Conservation (phyloP, 805 yeast species). For the Candida pseudoglaebosa region DNA sequence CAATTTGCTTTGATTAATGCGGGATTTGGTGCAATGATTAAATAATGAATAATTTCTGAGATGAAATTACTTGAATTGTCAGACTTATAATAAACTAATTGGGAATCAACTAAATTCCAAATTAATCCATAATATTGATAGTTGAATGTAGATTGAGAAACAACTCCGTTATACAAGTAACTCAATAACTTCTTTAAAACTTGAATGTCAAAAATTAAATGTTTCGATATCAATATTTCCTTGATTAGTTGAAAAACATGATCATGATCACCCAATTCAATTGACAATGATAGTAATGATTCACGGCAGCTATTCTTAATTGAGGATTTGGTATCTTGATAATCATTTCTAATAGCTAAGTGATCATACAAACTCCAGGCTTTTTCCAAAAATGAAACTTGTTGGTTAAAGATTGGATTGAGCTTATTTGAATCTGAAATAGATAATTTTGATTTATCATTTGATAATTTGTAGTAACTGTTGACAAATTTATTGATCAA, state of each 20-base stretch:
- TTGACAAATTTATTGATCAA: conserved; percentile 24
- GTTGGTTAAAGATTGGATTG: conserved; percentile 3
- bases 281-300: conserved; percentile 24
- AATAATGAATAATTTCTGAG: conserved; percentile 24
- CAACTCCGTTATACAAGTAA: conserved; percentile 26
- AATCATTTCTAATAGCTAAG: conserved; percentile 35
- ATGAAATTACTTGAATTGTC: conserved; percentile 24
- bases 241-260: conserved; percentile 33
- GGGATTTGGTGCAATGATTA: conserved; percentile 13
- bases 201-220: conserved; percentile 24
- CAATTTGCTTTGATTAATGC: conserved; percentile 10
- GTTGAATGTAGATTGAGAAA: conserved; percentile 14
- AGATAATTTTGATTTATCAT: conserved; percentile 6
- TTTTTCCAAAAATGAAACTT: conserved; percentile 8
- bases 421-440: conserved; percentile 1
- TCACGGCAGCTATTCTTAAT: conserved; percentile 22
- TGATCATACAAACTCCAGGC: conserved; percentile 32
- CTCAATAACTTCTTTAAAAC: conserved; percentile 25
- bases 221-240: conserved; percentile 29
- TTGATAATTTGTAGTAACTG: conserved; percentile 16
- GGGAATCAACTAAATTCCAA: conserved; percentile 33
- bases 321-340: conserved; percentile 14
- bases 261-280: conserved; percentile 32
- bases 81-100: conserved; percentile 21
- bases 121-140: conserved; percentile 27